Conservation (phyloP, 148 eudicot species). For the Chenopodium berlandieri region DNA sequence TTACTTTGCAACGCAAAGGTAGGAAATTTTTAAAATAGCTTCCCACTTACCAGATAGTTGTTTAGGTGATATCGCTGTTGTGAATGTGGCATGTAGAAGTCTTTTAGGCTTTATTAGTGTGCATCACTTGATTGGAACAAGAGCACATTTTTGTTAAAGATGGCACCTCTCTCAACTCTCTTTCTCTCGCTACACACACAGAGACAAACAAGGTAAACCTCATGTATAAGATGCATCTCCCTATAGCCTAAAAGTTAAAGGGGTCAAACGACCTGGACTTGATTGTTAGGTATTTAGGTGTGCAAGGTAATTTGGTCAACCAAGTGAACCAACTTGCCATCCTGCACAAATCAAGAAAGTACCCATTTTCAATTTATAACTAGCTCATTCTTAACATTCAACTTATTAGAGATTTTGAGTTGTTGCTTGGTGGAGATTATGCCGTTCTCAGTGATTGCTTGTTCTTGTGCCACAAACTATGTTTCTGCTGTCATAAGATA, state of each 20-base stretch:
- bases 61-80: conserved; percentile 2
- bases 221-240: neutral
- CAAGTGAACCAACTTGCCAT: neutral
- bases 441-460: neutral
- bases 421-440: neutral
- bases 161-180: neutral
- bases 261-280: neutral
- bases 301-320: neutral
- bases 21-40: conserved; percentile 11
- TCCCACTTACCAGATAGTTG: neutral
- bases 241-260: neutral
- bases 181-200: neutral
- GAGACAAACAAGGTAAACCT: neutral
- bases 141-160: neutral
- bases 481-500: neutral
- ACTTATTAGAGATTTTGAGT: neutral
- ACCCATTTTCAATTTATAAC: neutral
- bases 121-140: neutral
- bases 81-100: neutral
- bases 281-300: neutral
- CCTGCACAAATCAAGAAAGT: neutral
- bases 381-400: neutral
- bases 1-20: conserved; percentile 96
- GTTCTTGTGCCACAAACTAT: conserved; percentile 3
- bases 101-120: no score